These are phyloP conservation scores for Xylaria sp. DNA, from an alignment of 495 filamentous ascomycete genomes.

Conservation along the genomic window DNA sequence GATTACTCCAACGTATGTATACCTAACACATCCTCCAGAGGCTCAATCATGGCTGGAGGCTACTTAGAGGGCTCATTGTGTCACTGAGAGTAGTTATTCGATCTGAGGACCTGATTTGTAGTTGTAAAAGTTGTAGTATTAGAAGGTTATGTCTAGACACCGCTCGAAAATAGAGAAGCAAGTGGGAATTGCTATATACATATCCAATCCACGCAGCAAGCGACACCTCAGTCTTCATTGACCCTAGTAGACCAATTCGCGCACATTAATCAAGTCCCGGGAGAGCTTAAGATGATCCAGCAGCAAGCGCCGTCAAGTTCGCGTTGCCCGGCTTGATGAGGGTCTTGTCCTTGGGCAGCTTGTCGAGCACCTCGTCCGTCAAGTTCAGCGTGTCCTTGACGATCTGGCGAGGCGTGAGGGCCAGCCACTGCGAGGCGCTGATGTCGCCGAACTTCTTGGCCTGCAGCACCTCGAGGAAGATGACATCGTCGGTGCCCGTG, in stretches of 20 bases:
- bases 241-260: neutral
- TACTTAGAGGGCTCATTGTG: neutral
- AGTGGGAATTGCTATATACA: neutral
- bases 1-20: neutral
- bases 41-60: too few relatives aligned
- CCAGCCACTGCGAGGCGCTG: slow-evolving; percentile 70
- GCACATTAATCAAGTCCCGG: neutral
- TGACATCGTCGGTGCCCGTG: slow-evolving; percentile 68
- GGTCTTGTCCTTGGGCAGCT: slow-evolving; percentile 67
- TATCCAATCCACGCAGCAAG: neutral
- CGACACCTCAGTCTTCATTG: neutral
- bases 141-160: neutral
- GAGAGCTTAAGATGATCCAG: neutral
- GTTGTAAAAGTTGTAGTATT: neutral
- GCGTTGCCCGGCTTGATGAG: slow-evolving; percentile 59
- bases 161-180: neutral
- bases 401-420: slow-evolving; percentile 68
- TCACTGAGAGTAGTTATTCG: too few relatives aligned
- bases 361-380: slow-evolving; percentile 58
- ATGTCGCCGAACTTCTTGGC: slow-evolving; percentile 70
- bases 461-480: slow-evolving; percentile 75
- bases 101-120: neutral
- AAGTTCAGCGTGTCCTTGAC: slow-evolving; percentile 68
- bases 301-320: slow-evolving; percentile 44
- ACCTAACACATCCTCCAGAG: neutral